Evolutionary conservation across 768 basidiomycete genomes (phyloP), one percentile per base, ranked within the genome.

Genomic region (Macrolepiota dolichaula): DNA sequence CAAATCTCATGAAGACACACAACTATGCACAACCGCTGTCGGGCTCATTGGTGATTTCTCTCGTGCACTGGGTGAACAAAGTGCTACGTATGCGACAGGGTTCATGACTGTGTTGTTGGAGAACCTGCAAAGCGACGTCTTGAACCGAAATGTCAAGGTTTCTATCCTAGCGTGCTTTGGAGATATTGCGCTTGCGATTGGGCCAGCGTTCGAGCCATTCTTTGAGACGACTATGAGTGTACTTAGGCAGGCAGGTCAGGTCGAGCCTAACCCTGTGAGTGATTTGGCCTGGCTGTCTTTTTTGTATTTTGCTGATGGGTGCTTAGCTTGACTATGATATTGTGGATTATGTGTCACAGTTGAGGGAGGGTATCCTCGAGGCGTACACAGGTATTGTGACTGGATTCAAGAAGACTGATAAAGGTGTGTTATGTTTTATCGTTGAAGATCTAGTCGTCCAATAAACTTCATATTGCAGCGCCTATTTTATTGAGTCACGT

Each of bases 11-110:
- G 96, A 98, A 72, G 97, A 98, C 74, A 92, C 93, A 44, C 94
- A 97, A 69, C 81, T 98, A 24, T 97, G 94, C 78, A 95, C 89
- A 6, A 94, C 98, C 57, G 94, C 95, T 15, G 92, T 98, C 51
- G 96, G 96, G 65, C 86, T 97, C 65, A 92, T 98, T 58, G 94
- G 95, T 7, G 97, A 99, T 67, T 87, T 98, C 57, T 93, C 94
- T n/a, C 91, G 96, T 57, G 96, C 95, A 1, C 83, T 98, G 19
- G 91, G 93, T 49, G 91, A 94, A 60, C 84, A 87, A 69, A 89
- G 89, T 60, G 83, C 85, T 1, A 88, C 90, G 67, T 98, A 95
- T 73, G 88, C 94, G 40, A 81, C 85, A 61, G 80, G 87, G 2
- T 96, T 99, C 79, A 97, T 99, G 92, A 89, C 85, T 11, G 92